Evolutionary conservation across 257 asterid genomes (phyloP), one percentile per base, ranked within the genome.

Genomic region (Lithospermum erythrorhizon): DNA sequence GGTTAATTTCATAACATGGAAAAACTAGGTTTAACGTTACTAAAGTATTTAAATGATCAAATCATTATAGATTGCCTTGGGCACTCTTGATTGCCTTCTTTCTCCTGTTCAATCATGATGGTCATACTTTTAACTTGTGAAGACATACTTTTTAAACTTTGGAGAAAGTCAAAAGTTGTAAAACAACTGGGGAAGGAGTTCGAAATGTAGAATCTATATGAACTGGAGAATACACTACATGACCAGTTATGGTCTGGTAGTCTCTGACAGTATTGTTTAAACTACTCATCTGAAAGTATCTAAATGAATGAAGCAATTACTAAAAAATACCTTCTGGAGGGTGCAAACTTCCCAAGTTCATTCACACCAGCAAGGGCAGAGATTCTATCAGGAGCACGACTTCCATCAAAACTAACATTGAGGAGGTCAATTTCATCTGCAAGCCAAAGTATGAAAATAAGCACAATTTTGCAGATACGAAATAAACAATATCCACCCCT

Each of bases 351-450:
- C 76, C 76, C 76, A 45, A 91, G 95, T 76, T 91, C 98, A 78
- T 78, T 81, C 71, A 91, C 53, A 59, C 98, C 98, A 55, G 88
- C 87, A 75, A 86, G 76, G 6, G 89, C 94, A 25, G 98, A 76
- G 69, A 88, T 79, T 78, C 98, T 86, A 78, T 91, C 98, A 62
- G 98, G 98, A 49, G 98, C 98, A 67, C 68, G 78, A 63, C 78
- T 70, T 3, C 95, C 94, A 20, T 91, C 98, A 70, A 91, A 91
- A 78, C 98, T 91, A 59, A 88, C 95, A 77, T 91, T 91, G 30
- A 91, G 95, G 77, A 91, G 74, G 73, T 91, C 98, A 61, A 91
- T 83, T 64, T 81, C 97, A 70, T 77, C 98, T 91, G 85, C 77
- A 59, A 59, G 66, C 60, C 58, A 68, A 57, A 68, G 62, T 61